Base-by-base conservation (phyloP, 2,329 filamentous ascomycete species). In the Fusarium lyarnte region DNA sequence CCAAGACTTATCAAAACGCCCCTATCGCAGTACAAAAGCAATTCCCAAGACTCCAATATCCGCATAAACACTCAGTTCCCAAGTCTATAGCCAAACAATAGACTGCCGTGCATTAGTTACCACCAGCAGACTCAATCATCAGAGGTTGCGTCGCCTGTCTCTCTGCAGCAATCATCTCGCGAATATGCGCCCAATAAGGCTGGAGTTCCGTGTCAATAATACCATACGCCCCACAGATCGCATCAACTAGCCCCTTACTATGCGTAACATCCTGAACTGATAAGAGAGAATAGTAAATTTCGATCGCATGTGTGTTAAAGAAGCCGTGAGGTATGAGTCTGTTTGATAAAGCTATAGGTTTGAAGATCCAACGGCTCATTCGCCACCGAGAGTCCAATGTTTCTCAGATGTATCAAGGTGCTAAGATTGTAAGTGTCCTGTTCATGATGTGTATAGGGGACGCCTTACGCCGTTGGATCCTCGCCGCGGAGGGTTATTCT, bases 331-430 rank as follows among this genome's bases (percentile, higher is more conserved):
- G 3, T 6, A 2, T 4, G n/a, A 51, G 29, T 14, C 5, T 23
- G 6, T 5, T 5, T 1, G 2, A 51, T 4, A 35, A 25, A 51
- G 6, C 2, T 7, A 11, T 10, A 4, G 8, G 23, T 2, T 21
- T 8, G 47, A 19, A 14, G n/a, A 4, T 35, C 16, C 19, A 5
- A 14, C 33, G 47, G 47, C 6, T 11, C 16, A 25, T 35, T 3
- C n/a, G 19, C 25, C 12, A 46, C 25, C 8, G 7, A 9, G 6
- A 21, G 33, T 12, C 47, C 7, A 51, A 49, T 19, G 16, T 13
- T 0, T 3, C 2, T 2, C 16, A 49, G 29, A 14, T 49, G 29
- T 21, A 0, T 2, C 19, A 19, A 10, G 8, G 33, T n/a, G 1
- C 53, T 57, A 16, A 9, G 35, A 4, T 3, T 33, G 53, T 57